Percentiles rank a stretch among this genome's conserved stretches.
These are phyloP conservation scores for Thielaviopsis cerberus DNA, from an alignment of 2,329 filamentous ascomycete species.

Conservation along the genomic window DNA sequence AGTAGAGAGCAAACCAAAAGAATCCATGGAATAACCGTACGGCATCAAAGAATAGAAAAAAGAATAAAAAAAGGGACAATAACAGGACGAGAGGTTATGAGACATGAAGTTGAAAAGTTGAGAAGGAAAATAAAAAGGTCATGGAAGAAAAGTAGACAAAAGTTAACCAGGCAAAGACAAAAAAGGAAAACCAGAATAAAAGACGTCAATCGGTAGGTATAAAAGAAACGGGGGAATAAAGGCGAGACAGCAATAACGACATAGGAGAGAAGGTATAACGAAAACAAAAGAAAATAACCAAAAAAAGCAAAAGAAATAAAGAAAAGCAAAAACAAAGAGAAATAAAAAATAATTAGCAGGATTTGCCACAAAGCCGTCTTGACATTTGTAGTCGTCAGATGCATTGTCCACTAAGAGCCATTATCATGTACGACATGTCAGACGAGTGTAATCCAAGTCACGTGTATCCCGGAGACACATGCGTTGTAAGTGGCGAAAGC, in stretches of 20 bases:
- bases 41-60: neutral
- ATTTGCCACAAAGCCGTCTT: neutral
- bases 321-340: neutral
- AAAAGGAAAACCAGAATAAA: neutral
- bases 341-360: too few relatives aligned
- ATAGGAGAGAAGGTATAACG: slow-evolving; percentile 1
- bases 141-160: slow-evolving; percentile 12
- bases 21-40: slow-evolving; percentile 1
- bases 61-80: neutral
- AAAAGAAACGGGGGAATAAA: slow-evolving; percentile 5
- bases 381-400: neutral
- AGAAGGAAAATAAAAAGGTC: slow-evolving; percentile 3
- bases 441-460: neutral
- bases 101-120: neutral
- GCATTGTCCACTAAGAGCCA: neutral
- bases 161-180: too few relatives aligned
- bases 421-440: neutral
- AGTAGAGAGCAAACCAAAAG: too few relatives aligned
- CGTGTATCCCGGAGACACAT: neutral
- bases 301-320: neutral
- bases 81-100: neutral
- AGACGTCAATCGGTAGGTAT: neutral
- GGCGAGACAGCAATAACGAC: neutral
- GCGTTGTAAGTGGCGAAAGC: neutral
- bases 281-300: neutral